phyloP scores from a whole-genome alignment of 2,329 filamentous ascomycete genomes.

The Aspergillus sp. region DNA sequence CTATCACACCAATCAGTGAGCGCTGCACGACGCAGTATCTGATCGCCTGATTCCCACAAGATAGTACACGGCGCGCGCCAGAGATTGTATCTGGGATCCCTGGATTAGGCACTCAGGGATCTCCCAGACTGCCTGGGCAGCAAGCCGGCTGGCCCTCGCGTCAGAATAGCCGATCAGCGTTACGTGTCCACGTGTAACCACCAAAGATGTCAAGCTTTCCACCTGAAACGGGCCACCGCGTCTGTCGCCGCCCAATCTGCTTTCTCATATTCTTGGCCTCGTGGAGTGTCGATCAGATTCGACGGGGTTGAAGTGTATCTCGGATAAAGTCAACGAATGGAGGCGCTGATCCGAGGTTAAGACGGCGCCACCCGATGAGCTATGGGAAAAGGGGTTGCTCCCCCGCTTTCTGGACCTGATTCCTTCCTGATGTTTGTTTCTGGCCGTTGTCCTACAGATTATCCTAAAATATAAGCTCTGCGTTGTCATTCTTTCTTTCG shows the following conservation, averaged over 20 bases:
- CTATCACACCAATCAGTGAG: not conserved
- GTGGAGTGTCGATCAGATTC: not conserved
- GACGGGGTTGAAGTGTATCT: not conserved
- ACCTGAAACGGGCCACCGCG: not conserved
- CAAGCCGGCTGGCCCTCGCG: not conserved
- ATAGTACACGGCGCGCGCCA: not conserved
- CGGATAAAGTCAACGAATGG: not conserved
- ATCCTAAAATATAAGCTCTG: not conserved
- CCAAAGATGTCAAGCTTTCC: slow-evolving; percentile 5
- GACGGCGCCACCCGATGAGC: not conserved
- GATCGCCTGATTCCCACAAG: not conserved
- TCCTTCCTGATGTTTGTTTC: not conserved
- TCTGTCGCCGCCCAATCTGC: not conserved
- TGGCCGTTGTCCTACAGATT: not conserved
- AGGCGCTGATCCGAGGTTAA: not conserved
- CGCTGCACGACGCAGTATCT: not conserved
- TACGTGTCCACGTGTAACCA: slow-evolving; percentile 7
- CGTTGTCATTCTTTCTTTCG: not conserved
- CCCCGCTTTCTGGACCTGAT: not conserved
- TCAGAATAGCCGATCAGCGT: not conserved
- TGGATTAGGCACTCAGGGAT: not conserved
- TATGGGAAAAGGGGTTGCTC: not conserved
- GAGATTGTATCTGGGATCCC: not conserved
- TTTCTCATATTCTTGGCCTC: not conserved
- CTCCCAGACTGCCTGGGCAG: not conserved